Conservation (phyloP, 2,329 filamentous ascomycete species). For the Aureobasidium pullulans region DNA sequence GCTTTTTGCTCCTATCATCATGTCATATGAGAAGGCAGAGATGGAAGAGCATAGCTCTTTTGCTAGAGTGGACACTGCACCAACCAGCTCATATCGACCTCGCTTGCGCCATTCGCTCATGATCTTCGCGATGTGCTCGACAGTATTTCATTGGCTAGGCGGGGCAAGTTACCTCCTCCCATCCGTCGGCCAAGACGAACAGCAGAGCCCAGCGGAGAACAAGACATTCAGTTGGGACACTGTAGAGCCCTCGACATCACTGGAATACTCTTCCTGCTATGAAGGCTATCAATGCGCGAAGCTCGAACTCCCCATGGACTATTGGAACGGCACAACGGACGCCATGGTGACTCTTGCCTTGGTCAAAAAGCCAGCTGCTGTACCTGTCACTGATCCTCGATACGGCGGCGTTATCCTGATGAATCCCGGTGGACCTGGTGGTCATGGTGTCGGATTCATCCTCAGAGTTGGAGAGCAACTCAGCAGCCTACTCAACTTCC, state of each 20-base stretch:
- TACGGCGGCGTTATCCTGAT: constrained; percentile 42
- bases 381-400: constrained; percentile 33
- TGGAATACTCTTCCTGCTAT: constrained; percentile 29
- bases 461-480: constrained; percentile 26
- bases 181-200: no score
- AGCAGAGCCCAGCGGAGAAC: no score
- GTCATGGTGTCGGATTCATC: constrained; percentile 29
- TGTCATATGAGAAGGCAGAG: no score
- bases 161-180: no score
- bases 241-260: not conserved
- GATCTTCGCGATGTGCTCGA: no score
- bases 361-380: constrained; percentile 36
- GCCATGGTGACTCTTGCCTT: constrained; percentile 37
- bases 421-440: constrained; percentile 42
- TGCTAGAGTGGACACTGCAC: no score
- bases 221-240: not conserved
- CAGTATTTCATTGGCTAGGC: no score
- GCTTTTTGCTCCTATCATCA: no score
- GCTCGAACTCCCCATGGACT: constrained; percentile 41
- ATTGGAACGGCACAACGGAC: constrained; percentile 29
- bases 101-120: no score
- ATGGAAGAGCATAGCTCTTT: no score
- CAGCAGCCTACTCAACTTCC: constrained; percentile 32
- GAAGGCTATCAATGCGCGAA: constrained; percentile 40
- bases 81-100: no score